A percentile compares a stretch with the other conserved stretches of the same genome.
These are phyloP conservation scores for Taphrina deformans DNA, from an alignment of 1,139 yeast genomes.

Conservation along the genomic window DNA sequence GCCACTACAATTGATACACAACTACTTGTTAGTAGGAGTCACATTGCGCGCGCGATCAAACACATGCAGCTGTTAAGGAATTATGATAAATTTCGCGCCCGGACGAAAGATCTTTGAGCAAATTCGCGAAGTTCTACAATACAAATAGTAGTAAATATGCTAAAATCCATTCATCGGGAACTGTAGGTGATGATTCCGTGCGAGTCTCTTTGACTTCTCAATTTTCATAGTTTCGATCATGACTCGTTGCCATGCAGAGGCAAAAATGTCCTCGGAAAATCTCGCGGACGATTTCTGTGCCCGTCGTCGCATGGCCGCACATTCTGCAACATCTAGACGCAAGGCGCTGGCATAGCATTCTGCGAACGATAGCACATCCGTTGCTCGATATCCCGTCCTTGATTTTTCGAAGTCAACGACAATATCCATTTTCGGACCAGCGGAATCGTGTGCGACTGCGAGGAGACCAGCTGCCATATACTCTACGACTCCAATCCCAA, in stretches of 20 bases:
- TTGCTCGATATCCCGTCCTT: constrained; percentile 38
- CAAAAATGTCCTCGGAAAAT: constrained; percentile 29
- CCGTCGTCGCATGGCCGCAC: constrained; percentile 19
- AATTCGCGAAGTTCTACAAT: too few relatives aligned
- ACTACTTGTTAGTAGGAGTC: too few relatives aligned
- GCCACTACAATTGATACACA: too few relatives aligned
- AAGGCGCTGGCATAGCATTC: constrained; percentile 30
- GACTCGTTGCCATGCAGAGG: not conserved
- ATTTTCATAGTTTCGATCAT: not conserved
- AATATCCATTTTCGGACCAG: constrained; percentile 90
- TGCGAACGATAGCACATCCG: constrained; percentile 33
- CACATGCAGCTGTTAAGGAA: too few relatives aligned
- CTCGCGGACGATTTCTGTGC: constrained; percentile 9
- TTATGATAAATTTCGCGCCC: too few relatives aligned
- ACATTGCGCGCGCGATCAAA: too few relatives aligned
- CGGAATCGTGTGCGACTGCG: constrained; percentile 89
- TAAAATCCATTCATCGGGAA: too few relatives aligned
- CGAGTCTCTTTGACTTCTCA: not conserved
- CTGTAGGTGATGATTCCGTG: not conserved
- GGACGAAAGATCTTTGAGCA: too few relatives aligned
- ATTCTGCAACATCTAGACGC: not conserved
- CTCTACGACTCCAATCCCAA: constrained; percentile 96
- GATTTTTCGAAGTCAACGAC: constrained; percentile 58
- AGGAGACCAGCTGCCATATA: constrained; percentile 82
- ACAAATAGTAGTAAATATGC: too few relatives aligned